Percentiles rank a stretch among this genome's conserved stretches.
These are phyloP conservation scores for Penicillium ochrochloron DNA, from an alignment of 495 filamentous ascomycete genomes.

Conservation along the genomic window DNA sequence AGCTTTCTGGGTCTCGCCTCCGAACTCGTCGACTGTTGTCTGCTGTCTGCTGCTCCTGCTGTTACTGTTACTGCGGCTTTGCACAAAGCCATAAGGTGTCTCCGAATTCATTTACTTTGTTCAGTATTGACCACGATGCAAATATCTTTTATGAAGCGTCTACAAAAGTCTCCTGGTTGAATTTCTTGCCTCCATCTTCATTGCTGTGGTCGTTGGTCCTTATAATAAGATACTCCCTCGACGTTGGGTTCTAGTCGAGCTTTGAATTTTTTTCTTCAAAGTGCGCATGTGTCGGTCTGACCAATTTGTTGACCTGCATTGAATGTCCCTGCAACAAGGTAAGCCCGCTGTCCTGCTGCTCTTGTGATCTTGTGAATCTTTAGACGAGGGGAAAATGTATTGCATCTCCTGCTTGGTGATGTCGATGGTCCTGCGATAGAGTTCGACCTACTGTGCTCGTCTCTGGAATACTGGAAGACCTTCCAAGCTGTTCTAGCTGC, in stretches of 20 bases:
- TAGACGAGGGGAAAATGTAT: not conserved
- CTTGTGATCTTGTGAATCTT: slow-evolving; percentile 10
- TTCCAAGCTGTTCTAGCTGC: not conserved
- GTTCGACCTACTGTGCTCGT: not conserved
- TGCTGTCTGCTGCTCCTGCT: slow-evolving; percentile 3
- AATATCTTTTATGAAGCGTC: slow-evolving; percentile 24
- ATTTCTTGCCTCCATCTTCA: not conserved
- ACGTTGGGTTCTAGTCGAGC: slow-evolving; percentile 5
- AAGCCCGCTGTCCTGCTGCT: slow-evolving; percentile 8
- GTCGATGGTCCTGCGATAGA: slow-evolving; percentile 1
- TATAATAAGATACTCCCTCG: slow-evolving; percentile 22
- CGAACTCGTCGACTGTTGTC: slow-evolving; percentile 13
- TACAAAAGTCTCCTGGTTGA: slow-evolving; percentile 4
- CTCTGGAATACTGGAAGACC: not conserved
- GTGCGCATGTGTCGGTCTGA: slow-evolving; percentile 22
- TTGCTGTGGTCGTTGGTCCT: not conserved
- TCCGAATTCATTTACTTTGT: slow-evolving; percentile 14
- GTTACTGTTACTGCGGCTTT: not conserved
- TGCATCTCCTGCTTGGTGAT: slow-evolving; percentile 4
- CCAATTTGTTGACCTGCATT: slow-evolving; percentile 25
- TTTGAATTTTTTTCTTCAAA: slow-evolving; percentile 10
- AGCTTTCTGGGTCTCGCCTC: slow-evolving; percentile 31
- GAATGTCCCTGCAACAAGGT: slow-evolving; percentile 18
- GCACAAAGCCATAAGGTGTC: slow-evolving; percentile 18
- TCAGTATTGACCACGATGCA: slow-evolving; percentile 8